Evolutionary conservation across 106 monocot species (phyloP).

Genomic region (Dendrobium huoshanense): DNA sequence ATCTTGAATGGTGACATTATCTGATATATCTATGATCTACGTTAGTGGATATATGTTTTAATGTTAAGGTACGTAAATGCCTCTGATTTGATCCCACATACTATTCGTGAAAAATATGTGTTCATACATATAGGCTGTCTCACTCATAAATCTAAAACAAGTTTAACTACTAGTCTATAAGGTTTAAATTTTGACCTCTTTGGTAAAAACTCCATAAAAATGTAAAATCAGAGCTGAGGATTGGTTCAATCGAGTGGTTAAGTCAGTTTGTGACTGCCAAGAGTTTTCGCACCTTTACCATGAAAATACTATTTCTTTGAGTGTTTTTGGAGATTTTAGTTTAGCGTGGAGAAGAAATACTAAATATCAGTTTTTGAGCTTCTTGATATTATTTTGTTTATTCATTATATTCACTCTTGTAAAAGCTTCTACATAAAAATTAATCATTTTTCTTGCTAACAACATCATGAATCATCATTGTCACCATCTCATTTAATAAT

Average conservation of each 20-base stretch:
- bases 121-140: background rate
- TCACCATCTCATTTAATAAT: background rate
- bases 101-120: too few relatives aligned
- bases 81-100: background rate
- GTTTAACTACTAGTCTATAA: background rate
- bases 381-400: too few relatives aligned
- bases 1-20: background rate
- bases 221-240: background rate
- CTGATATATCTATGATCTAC: background rate
- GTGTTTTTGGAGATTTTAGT: too few relatives aligned
- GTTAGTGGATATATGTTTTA: background rate
- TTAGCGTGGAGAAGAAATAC: too few relatives aligned
- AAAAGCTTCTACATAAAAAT: background rate
- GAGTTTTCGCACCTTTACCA: background rate
- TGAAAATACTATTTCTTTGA: too few relatives aligned
- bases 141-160: background rate
- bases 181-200: background rate
- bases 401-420: too few relatives aligned
- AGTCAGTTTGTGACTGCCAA: background rate
- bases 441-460: background rate
- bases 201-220: background rate
- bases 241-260: background rate
- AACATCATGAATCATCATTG: background rate
- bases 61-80: background rate
- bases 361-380: too few relatives aligned